phyloP scores from a whole-genome alignment of 1,284 basidiomycete species.

The Cryptococcus sp. region DNA sequence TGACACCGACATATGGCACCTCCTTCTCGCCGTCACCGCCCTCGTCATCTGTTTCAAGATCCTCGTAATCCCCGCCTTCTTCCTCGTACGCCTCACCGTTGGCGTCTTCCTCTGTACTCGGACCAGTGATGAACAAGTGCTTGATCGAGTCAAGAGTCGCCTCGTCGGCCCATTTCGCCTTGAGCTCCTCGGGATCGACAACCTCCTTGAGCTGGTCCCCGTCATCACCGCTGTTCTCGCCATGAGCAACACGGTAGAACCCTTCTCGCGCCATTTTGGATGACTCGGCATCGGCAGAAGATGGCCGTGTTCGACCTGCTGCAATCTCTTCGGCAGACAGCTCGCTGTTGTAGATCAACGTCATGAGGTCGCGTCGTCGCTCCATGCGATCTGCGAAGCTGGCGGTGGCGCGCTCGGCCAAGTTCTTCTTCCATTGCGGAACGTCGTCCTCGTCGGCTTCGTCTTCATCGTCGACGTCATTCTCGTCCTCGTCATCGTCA shows the following conservation, averaged over 20 bases:
- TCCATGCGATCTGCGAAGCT: conserved; percentile 57
- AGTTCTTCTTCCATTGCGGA: conserved; percentile 77
- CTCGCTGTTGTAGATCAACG: conserved; percentile 76
- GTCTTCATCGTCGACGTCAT: conserved; percentile 52
- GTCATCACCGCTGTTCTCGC: conserved; percentile 55
- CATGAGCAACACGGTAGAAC: conserved; percentile 68
- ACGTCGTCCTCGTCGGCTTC: conserved; percentile 54
- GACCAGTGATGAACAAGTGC: conserved; percentile 86
- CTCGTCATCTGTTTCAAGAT: conserved; percentile 56
- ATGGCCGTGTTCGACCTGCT: conserved; percentile 53
- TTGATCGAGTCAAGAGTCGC: conserved; percentile 82
- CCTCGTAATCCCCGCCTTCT: conserved; percentile 58
- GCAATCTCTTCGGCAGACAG: conserved; percentile 74
- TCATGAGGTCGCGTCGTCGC: conserved; percentile 73
- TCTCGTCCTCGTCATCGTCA: conserved; percentile 53
- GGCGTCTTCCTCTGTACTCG: conserved; percentile 42
- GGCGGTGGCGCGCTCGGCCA: conserved; percentile 64
- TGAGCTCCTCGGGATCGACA: conserved; percentile 59
- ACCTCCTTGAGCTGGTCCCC: conserved; percentile 72
- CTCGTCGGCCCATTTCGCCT: conserved; percentile 77
- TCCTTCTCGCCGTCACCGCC: conserved; percentile 55
- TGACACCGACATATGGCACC: conserved; percentile 49
- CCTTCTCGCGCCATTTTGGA: conserved; percentile 60
- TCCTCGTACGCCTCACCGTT: conserved; percentile 56
- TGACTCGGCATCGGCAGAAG: conserved; percentile 47